Evolutionary conservation across 108 stramenopile species (phyloP).

Genomic region (Bacterosira constricta): DNA sequence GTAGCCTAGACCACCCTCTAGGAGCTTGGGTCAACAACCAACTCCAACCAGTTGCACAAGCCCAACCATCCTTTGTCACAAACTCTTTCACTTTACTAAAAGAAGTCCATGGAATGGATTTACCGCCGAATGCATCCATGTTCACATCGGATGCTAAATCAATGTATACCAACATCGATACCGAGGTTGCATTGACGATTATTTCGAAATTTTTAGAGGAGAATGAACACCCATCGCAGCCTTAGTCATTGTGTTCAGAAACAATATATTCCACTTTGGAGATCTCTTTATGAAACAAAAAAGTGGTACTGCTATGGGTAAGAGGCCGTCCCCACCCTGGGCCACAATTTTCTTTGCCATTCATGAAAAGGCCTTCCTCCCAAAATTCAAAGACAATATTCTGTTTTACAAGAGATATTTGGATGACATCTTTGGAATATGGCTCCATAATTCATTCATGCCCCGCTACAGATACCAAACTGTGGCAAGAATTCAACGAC

Average conservation of each 20-base stretch:
- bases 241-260: constrained; percentile 6
- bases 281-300: constrained; percentile 24
- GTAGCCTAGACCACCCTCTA: too few relatives aligned
- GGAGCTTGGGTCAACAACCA: too few relatives aligned
- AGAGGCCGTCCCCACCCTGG: constrained; percentile 9
- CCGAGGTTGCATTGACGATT: not conserved
- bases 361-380: constrained; percentile 1
- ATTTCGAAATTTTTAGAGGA: not conserved
- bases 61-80: too few relatives aligned
- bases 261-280: constrained; percentile 27
- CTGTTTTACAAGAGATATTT: constrained; percentile 27
- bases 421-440: constrained; percentile 37
- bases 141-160: constrained; percentile 19
- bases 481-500: constrained; percentile 14
- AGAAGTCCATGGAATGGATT: too few relatives aligned
- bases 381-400: not conserved
- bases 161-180: too few relatives aligned
- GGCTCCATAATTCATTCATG: constrained; percentile 14
- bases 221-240: constrained; percentile 28
- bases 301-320: constrained; percentile 38
- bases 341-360: constrained; percentile 28
- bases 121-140: not conserved
- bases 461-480: not conserved
- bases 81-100: too few relatives aligned
- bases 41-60: too few relatives aligned